Base-by-base conservation (phyloP, 768 basidiomycete species). In the Phylloporus sp. region DNA sequence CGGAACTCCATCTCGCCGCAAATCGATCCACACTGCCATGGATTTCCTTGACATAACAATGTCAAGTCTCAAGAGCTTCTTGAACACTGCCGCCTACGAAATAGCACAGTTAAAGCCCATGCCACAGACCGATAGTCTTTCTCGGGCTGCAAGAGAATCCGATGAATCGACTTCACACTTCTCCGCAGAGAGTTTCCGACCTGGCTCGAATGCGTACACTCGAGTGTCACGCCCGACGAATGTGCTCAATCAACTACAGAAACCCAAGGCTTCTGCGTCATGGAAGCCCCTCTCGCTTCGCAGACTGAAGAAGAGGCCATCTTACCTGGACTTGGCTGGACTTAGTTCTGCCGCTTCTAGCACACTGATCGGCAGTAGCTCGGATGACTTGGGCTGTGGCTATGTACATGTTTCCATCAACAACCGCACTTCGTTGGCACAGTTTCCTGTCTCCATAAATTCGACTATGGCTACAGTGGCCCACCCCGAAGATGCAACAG, bases 21-120 rank as follows among this genome's bases (percentile, higher is more conserved):
- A 57, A 27, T 49, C 49, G 6, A 65, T 64, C 26, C 42, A 54
- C 2, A 26, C 44, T 16, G 52, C 52, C 10, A 59, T 70, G 55
- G 63, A 64, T 28, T 55, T 59, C 32, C 63, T 72, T 12, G 70
- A 72, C 11, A 59, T 63, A 49, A 60, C 58, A 11, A 62, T 74
- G 60, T 57, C 62, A 2, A 62, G 57, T 49, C 60, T 75, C 51
- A 70, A 62, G 50, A 47, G 47, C 11, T 67, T 72, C 48, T 59
- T 75, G 45, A 54, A 54, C 24, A 57, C 61, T 27, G 70, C 66
- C 4, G 68, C 66, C 38, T 56, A 53, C 15, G 61, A 72, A 23
- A 54, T 64, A 28, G 61, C 51, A 23, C 62, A 71, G 27, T 54
- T 49, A 34, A 62, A 64, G 44, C 62, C 68, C 36, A 29, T 70